Evolutionary conservation across 176 grass and related monocot species (phyloP), one percentile per base, ranked within the genome.

Genomic region (Oryza brachyantha): DNA sequence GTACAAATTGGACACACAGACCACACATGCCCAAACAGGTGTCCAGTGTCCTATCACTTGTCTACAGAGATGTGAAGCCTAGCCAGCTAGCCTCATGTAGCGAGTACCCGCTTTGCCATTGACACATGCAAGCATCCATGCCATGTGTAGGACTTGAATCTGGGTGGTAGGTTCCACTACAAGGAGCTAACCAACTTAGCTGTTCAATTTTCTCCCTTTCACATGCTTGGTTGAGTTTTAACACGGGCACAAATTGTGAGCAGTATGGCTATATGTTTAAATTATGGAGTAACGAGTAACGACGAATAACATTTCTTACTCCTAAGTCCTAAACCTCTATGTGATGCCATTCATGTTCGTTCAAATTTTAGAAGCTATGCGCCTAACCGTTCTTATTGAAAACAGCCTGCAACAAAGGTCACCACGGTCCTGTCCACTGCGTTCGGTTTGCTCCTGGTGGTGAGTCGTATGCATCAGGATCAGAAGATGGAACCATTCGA

Each of bases 381-480:
- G 34, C 13, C 1, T 27, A 2, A 39, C 61, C 32, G 3, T 35
- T 70, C 50, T 8, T 64, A 21, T 39, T 62, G 52, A 48, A 61
- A 70, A 68, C 87, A 96, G 93, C 84, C 35, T 96, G 87, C 78
- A 96, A 96, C 66, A 96, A 96, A 68, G 93, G 93, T 21, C 93
- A 96, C 43, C 90, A 96, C 17, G 93, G 93, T 7, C 93, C 93
- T 11, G 90, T 96, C 34, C 93, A 96, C 41, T 96, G 93, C 16
- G 87, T 96, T 3, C 78, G 90, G 24, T 92, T 96, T 65, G 31
- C 93, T 11, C 93, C 93, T 24, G 65, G 68, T 1, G 87, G 90
- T 10, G 90, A 96, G n/a, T 96, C 93, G 1, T 96, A 96, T 66
- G 90, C 93, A 9, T 96, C 93, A 8, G 93, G 93, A 70, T 92